Percentiles rank a stretch among this genome's conserved stretches.
Evolutionary conservation across 352 stramenopile species (phyloP).

Genomic region (Thraustotheca clavata): DNA sequence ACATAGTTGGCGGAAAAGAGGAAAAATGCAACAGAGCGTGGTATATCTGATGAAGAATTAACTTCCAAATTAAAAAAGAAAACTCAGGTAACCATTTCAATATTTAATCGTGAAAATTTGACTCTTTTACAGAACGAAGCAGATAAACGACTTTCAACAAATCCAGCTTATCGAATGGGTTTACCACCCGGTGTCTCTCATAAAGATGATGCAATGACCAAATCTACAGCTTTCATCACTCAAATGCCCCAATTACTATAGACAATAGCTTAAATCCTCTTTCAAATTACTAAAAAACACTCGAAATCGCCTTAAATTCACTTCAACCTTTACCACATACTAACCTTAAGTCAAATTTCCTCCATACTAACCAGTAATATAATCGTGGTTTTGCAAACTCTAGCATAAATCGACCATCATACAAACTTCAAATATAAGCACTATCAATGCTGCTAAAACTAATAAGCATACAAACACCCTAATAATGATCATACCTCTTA

Average conservation of each 20-base stretch:
- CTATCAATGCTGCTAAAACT: too few species aligned
- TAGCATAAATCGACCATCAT: too few species aligned
- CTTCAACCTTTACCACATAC: too few species aligned
- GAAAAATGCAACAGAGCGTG: conserved; percentile 62
- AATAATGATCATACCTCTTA: too few species aligned
- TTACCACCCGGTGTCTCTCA: conserved; percentile 28
- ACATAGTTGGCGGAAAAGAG: conserved; percentile 58
- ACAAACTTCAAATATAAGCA: too few species aligned
- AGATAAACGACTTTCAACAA: conserved; percentile 57
- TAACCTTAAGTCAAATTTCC: too few species aligned
- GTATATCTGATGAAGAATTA: conserved; percentile 80
- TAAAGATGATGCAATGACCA: conserved; percentile 32
- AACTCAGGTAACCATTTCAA: conserved; percentile 32
- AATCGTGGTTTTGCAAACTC: too few species aligned
- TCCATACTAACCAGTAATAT: too few species aligned
- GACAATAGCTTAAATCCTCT: conserved; percentile 21
- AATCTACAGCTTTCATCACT: conserved; percentile 59
- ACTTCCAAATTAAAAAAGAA: conserved; percentile 67
- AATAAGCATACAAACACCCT: too few species aligned
- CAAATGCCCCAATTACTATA: conserved; percentile 27
- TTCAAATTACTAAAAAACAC: too few species aligned
- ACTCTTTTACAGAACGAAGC: conserved; percentile 32
- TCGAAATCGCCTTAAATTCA: too few species aligned
- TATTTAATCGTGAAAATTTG: neutral
- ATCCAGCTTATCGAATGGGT: conserved; percentile 34